Percentiles rank a stretch among this genome's conserved stretches.
Conservation (phyloP, 2,329 filamentous ascomycete species). For the Sporothrix variecibatus region DNA sequence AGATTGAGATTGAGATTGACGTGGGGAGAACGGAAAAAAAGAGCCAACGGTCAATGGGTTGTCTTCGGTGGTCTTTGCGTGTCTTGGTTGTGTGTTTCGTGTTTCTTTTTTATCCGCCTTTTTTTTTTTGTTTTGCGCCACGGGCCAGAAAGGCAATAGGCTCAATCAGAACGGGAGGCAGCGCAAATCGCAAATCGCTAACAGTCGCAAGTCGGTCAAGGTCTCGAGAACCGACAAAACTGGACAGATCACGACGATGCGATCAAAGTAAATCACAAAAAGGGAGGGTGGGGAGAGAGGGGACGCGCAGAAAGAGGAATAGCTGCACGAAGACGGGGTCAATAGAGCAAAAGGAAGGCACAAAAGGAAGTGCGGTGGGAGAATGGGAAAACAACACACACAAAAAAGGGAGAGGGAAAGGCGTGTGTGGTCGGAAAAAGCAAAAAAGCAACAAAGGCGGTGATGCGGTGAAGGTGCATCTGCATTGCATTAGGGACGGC, state of each 20-base stretch:
- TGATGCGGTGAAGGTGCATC: constrained; percentile 18
- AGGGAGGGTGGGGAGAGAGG: background rate
- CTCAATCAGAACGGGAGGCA: background rate
- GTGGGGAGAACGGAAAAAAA: background rate
- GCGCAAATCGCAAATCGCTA: background rate
- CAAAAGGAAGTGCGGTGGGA: background rate
- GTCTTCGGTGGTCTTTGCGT: background rate
- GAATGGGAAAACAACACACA: background rate
- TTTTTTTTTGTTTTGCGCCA: background rate
- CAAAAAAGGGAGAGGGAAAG: background rate
- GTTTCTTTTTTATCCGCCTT: constrained; percentile 8
- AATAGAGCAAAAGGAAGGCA: constrained; percentile 6
- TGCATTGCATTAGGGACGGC: background rate
- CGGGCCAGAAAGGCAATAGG: constrained; percentile 1
- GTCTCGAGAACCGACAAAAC: background rate
- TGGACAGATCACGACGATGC: background rate
- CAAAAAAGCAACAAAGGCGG: constrained; percentile 16
- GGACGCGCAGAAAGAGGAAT: constrained; percentile 18
- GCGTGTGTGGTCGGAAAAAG: constrained; percentile 3
- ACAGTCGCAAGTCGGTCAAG: background rate
- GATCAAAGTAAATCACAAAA: background rate
- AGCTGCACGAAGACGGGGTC: background rate
- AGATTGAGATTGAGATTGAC: background rate
- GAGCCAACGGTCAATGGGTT: background rate
- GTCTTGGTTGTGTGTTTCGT: background rate